These are phyloP conservation scores for Posidonia australis DNA, from an alignment of 106 monocot species.

Conservation along the genomic window DNA sequence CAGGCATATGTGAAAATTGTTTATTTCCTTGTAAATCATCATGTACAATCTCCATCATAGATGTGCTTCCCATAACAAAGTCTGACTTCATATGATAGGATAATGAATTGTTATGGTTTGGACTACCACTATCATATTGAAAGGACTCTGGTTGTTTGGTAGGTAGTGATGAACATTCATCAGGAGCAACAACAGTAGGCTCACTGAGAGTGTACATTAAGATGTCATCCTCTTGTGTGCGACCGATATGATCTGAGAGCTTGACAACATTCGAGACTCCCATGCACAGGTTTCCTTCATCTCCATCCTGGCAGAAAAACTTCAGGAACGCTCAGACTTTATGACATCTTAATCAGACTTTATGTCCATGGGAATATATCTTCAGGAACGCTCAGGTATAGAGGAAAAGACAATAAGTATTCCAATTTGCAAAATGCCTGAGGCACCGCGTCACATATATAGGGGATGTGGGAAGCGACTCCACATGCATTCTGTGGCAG, in stretches of 20 bases:
- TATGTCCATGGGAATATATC: background rate
- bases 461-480: no score
- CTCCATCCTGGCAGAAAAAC: constrained; percentile 18
- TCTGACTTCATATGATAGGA: constrained; percentile 33
- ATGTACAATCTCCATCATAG: constrained; percentile 18
- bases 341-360: constrained; percentile 19
- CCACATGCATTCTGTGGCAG: no score
- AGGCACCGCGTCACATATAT: background rate
- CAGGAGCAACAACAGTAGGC: constrained; percentile 27
- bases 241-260: constrained; percentile 10
- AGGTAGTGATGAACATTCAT: constrained; percentile 29
- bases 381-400: background rate
- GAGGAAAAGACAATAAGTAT: background rate
- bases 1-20: constrained; percentile 21
- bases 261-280: constrained; percentile 18
- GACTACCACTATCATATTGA: constrained; percentile 53
- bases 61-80: constrained; percentile 13
- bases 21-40: constrained; percentile 24
- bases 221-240: constrained; percentile 20
- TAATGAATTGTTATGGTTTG: constrained; percentile 52
- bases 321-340: no score
- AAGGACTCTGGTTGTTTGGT: constrained; percentile 9
- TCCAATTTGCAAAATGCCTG: background rate
- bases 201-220: constrained; percentile 33
- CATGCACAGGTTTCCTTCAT: constrained; percentile 15